These are phyloP conservation scores for Nicotiana sylvestris DNA, from an alignment of 257 asterid genomes.

Conservation along the genomic window DNA sequence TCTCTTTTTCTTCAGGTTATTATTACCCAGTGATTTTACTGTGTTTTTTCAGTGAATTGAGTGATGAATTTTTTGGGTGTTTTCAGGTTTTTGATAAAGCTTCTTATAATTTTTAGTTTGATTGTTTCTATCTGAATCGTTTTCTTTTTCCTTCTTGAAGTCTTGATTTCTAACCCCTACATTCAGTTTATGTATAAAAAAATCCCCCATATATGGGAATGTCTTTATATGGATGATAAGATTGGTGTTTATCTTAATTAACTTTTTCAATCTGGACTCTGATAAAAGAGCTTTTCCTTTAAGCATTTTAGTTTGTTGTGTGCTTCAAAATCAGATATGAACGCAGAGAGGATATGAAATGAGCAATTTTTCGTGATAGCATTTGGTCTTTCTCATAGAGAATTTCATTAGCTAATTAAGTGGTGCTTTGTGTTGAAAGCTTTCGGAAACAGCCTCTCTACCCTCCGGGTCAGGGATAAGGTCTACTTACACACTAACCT, in stretches of 20 bases:
- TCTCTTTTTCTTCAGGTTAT: background rate
- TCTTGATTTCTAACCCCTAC: background rate
- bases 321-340: background rate
- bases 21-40: background rate
- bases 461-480: no score
- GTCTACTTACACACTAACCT: no score
- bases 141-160: background rate
- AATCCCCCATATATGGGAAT: background rate
- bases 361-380: no score
- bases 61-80: background rate
- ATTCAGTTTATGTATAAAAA: background rate
- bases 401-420: no score
- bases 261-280: background rate
- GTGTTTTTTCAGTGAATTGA: background rate
- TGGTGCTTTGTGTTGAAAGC: no score
- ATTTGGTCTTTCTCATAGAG: no score
- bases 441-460: no score
- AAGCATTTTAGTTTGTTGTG: background rate
- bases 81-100: no score
- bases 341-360: no score
- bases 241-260: background rate
- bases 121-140: background rate
- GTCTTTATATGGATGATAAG: background rate
- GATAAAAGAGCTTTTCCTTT: background rate
- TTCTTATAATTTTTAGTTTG: background rate